Evolutionary conservation across 2,329 filamentous ascomycete genomes (phyloP).

Genomic region (Fusarium newnesense): DNA sequence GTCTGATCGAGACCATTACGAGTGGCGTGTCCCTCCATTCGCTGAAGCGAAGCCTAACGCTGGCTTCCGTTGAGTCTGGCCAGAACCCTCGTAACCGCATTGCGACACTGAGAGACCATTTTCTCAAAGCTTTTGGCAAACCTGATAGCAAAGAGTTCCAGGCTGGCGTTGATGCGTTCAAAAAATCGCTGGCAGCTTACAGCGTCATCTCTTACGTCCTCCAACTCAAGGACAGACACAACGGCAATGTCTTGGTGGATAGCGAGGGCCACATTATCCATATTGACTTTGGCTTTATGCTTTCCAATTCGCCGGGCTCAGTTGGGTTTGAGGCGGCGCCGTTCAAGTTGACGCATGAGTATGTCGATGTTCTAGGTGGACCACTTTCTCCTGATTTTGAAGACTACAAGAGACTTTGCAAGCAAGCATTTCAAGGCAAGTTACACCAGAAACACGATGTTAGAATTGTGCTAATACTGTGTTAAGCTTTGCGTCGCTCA

Average conservation of each 20-base stretch:
- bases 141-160: conserved; percentile 75
- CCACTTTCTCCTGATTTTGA: conserved; percentile 75
- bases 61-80: conserved; percentile 77
- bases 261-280: conserved; percentile 88
- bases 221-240: conserved; percentile 87
- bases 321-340: conserved; percentile 89
- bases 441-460: neutral
- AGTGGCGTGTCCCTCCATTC: conserved; percentile 90
- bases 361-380: conserved; percentile 84
- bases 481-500: conserved; percentile 74
- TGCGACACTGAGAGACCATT: conserved; percentile 84
- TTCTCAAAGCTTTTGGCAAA: conserved; percentile 80
- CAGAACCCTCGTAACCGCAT: conserved; percentile 79
- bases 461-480: conserved; percentile 13
- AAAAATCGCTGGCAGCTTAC: conserved; percentile 83
- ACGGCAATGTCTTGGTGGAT: conserved; percentile 87
- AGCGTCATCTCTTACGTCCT: conserved; percentile 86
- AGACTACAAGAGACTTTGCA: conserved; percentile 82
- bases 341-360: conserved; percentile 88
- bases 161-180: conserved; percentile 81
- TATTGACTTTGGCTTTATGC: conserved; percentile 91
- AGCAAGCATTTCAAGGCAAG: conserved; percentile 82
- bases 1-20: conserved; percentile 87
- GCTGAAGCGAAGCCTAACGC: conserved; percentile 82
- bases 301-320: conserved; percentile 85